Conservation (phyloP, 2,329 filamentous ascomycete species). For the Botryotinia convoluta region DNA sequence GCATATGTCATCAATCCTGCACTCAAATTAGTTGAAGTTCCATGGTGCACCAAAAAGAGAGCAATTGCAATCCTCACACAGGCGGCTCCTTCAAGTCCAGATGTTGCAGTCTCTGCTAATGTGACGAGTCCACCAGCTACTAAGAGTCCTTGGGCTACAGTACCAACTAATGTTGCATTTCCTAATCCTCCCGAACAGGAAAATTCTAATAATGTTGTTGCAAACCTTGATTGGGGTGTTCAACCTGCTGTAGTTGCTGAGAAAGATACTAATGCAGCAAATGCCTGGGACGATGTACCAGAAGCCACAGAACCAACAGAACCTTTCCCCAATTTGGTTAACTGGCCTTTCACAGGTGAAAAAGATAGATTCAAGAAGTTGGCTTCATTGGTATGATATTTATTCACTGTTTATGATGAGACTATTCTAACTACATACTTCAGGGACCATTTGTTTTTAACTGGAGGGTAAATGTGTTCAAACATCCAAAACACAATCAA, state of each 20-base stretch:
- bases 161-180: neutral
- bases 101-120: neutral
- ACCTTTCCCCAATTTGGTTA: neutral
- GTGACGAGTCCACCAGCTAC: neutral
- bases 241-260: neutral
- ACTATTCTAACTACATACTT: neutral
- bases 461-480: neutral
- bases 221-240: neutral
- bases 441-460: constrained; percentile 7
- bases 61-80: neutral
- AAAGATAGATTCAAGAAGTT: constrained; percentile 1
- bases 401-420: neutral
- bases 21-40: neutral
- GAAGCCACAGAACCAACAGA: neutral
- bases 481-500: constrained; percentile 1
- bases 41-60: constrained; percentile 1
- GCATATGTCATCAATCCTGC: neutral
- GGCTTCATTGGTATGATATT: constrained; percentile 5
- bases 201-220: neutral
- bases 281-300: neutral
- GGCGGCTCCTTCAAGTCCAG: neutral
- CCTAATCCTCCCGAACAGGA: neutral
- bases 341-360: constrained; percentile 7
- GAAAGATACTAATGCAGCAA: neutral
- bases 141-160: neutral